These are phyloP conservation scores for Clavispora vitiphila DNA, from an alignment of 805 yeast genomes.

Conservation along the genomic window DNA sequence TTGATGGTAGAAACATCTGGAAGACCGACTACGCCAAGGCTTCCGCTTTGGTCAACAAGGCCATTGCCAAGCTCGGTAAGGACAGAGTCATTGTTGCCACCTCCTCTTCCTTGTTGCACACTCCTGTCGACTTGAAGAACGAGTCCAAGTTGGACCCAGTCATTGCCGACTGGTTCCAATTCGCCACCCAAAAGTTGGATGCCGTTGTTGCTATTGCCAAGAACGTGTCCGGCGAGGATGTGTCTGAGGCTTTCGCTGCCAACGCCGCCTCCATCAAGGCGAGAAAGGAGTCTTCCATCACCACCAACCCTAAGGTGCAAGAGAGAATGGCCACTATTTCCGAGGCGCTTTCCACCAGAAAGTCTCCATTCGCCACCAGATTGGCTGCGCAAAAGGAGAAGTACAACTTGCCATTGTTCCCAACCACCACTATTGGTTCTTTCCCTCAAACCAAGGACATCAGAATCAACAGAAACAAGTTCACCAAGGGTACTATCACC, in stretches of 20 bases:
- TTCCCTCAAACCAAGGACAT: constrained; percentile 99
- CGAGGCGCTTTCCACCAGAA: constrained; percentile 76
- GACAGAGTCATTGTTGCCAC: constrained; percentile 88
- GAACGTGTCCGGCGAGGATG: constrained; percentile 80
- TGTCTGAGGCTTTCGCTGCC: constrained; percentile 70
- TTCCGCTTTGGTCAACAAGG: constrained; percentile 72
- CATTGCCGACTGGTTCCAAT: constrained; percentile 97
- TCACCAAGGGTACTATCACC: constrained; percentile 92
- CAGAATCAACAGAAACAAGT: constrained; percentile 97
- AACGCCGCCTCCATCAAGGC: constrained; percentile 83
- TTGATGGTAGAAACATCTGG: constrained; percentile 99
- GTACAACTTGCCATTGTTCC: constrained; percentile 96
- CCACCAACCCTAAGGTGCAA: constrained; percentile 88
- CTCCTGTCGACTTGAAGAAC: constrained; percentile 92
- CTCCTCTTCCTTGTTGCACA: constrained; percentile 95
- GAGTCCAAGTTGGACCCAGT: constrained; percentile 88
- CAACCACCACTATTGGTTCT: constrained; percentile 99
- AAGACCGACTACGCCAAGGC: constrained; percentile 92
- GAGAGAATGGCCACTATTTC: constrained; percentile 76
- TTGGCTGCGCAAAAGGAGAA: constrained; percentile 78
- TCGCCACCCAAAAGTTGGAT: constrained; percentile 91
- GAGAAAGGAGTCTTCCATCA: constrained; percentile 80
- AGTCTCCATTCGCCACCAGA: constrained; percentile 81
- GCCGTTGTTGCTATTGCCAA: constrained; percentile 92
- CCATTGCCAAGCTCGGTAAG: constrained; percentile 77